A percentile compares a stretch with the other conserved stretches of the same genome.
Conservation (phyloP, 495 filamentous ascomycete species). For the Penicillium nucicola region DNA sequence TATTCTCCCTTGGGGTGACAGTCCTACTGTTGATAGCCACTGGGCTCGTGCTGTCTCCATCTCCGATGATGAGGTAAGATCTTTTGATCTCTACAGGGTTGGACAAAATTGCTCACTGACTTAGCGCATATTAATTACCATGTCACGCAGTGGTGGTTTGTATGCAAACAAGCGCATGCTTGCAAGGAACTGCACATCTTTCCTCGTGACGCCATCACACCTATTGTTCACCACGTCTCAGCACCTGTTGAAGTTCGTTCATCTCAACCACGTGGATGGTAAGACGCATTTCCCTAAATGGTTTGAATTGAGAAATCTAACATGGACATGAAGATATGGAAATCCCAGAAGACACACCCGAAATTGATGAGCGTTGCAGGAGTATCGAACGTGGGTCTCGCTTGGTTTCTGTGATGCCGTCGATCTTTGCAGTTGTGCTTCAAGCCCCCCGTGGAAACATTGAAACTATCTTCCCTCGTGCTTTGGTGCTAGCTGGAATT, state of each 20-base stretch:
- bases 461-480: conserved; percentile 91
- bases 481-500: conserved; percentile 86
- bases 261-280: conserved; percentile 68
- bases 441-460: conserved; percentile 96
- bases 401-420: conserved; percentile 86
- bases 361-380: conserved; percentile 87
- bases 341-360: conserved; percentile 82
- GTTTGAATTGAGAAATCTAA: conserved; percentile 6
- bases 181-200: conserved; percentile 86
- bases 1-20: conserved; percentile 26
- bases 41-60: conserved; percentile 39
- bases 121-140: conserved; percentile 38
- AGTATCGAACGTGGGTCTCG: conserved; percentile 86
- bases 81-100: not conserved
- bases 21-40: conserved; percentile 36
- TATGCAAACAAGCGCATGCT: conserved; percentile 73
- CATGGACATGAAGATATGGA: conserved; percentile 56
- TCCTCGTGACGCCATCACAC: conserved; percentile 75
- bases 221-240: conserved; percentile 88
- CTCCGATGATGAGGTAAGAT: conserved; percentile 37
- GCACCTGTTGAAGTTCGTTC: conserved; percentile 90
- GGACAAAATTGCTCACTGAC: conserved; percentile 12
- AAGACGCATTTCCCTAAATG: no score
- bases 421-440: conserved; percentile 73
- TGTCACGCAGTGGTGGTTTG: conserved; percentile 71